Evolutionary conservation across 306 rosid species (phyloP).

Genomic region (Fragaria ananassa): DNA sequence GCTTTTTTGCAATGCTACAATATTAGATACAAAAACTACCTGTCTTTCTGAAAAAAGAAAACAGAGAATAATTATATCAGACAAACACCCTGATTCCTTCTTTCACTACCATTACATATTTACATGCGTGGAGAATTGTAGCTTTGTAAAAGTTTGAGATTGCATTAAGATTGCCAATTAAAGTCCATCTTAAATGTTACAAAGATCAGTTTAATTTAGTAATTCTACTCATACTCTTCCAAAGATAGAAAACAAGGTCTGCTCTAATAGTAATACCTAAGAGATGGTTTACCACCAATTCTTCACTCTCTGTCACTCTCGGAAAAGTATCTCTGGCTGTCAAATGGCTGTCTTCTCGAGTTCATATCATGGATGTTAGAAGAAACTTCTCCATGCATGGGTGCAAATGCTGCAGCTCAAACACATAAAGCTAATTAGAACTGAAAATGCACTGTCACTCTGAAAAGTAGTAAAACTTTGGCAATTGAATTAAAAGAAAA

Average conservation of each 20-base stretch:
- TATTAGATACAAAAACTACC: too few species aligned
- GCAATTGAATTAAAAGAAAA: too few species aligned
- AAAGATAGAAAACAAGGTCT: not conserved
- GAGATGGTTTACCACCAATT: not conserved
- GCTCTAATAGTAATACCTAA: not conserved
- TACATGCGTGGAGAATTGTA: not conserved
- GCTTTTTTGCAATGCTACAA: too few species aligned
- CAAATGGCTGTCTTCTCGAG: constrained; percentile 46
- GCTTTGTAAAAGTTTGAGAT: not conserved
- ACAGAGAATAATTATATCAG: too few species aligned
- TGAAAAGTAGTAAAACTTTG: not conserved
- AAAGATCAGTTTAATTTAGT: not conserved
- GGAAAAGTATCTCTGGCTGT: constrained; percentile 60
- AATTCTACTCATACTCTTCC: not conserved
- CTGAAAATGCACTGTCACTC: not conserved
- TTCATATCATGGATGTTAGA: constrained; percentile 33
- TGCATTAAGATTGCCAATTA: not conserved
- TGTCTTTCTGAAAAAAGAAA: too few species aligned
- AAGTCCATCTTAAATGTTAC: not conserved
- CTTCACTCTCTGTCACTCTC: constrained; percentile 39
- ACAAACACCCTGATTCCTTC: not conserved
- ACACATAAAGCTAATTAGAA: not conserved
- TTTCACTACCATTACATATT: not conserved
- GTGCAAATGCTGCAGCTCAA: constrained; percentile 79
- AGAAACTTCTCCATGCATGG: constrained; percentile 50